Base-by-base conservation (phyloP, 202 grass and related monocot genomes). In the Bolboschoenoplectus hybrid region DNA sequence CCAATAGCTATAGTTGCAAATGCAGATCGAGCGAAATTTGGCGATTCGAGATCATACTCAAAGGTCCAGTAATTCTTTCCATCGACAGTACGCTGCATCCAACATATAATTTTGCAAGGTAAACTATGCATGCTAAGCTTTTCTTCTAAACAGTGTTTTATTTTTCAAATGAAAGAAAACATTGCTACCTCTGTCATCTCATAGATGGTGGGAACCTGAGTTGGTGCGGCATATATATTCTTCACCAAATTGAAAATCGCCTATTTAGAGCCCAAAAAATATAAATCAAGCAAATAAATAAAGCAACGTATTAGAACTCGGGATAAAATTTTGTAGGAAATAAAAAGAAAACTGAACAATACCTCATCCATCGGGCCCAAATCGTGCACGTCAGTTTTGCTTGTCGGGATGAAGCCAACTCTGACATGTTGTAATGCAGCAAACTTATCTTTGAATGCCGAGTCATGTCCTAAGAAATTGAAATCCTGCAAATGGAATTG, bases 51-150 rank as follows among this genome's bases (percentile, higher is more conserved):
- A 63, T 96, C 96, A 81, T 96, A 98, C 86, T 98, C 96, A 45
- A 96, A 93, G 7, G 93, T 98, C 96, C 96, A 96, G 84, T 98
- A 96, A 79, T 98, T 96, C 86, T 93, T 98, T 85, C 96, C 96
- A 64, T 96, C 91, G 63, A 92, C 82, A 34, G 91, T 92, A 5
- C 93, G 88, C 93, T 98, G 91, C 86, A 81, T 67, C 76, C 13
- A 47, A 26, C 43, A 10, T 43, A 62, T 32, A 9, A 38, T 76
- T 85, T 74, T 13, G 46, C 1, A 46, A 34, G 1, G 3, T 53
- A 16, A 68, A 14, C 2, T 68, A 75, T 75, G 35, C 9, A 75
- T 26, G 74, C 35, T 78, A 57, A 13, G 7, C 2, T 5, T 16
- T 38, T 77, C 5, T 8, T 14, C 49, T 39, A 58, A 79, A 79